These are phyloP conservation scores for Heterobasidion irregulare DNA, from an alignment of 1,284 basidiomycete genomes.

Conservation along the genomic window DNA sequence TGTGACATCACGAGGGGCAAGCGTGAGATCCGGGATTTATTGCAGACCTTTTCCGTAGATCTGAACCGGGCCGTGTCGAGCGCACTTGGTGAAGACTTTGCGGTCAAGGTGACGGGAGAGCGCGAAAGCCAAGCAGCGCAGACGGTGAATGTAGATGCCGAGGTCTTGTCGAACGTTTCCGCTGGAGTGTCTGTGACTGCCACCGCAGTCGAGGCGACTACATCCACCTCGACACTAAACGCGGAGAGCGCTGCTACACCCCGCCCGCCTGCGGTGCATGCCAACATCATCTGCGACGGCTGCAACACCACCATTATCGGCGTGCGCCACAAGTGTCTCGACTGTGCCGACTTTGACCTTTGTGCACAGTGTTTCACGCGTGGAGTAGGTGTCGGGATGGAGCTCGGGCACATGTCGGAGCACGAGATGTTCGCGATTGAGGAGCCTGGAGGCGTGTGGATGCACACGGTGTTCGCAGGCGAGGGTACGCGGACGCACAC, in stretches of 20 bases:
- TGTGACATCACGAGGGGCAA: slow-evolving; percentile 46
- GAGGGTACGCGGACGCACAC: slow-evolving; percentile 19
- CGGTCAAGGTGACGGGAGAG: background rate
- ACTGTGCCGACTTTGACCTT: slow-evolving; percentile 70
- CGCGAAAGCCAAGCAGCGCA: background rate
- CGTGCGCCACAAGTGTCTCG: slow-evolving; percentile 65
- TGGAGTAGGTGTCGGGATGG: too few relatives aligned
- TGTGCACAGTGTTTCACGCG: slow-evolving; percentile 32
- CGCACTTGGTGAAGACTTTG: slow-evolving; percentile 31
- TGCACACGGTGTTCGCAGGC: slow-evolving; percentile 48
- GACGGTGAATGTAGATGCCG: background rate
- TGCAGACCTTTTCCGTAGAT: slow-evolving; percentile 54
- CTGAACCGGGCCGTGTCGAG: slow-evolving; percentile 40
- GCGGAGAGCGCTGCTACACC: background rate
- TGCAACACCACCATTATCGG: slow-evolving; percentile 51
- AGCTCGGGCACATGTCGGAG: background rate
- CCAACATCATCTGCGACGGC: slow-evolving; percentile 45
- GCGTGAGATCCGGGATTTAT: slow-evolving; percentile 26
- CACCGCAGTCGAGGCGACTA: background rate
- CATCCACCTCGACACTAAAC: background rate
- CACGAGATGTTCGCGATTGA: slow-evolving; percentile 66
- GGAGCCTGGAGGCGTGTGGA: slow-evolving; percentile 53
- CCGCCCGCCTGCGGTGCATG: slow-evolving; percentile 19
- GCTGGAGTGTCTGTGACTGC: background rate
- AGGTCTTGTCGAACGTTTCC: background rate